phyloP scores from a whole-genome alignment of 352 stramenopile genomes.

The Peronospora belbahrii region DNA sequence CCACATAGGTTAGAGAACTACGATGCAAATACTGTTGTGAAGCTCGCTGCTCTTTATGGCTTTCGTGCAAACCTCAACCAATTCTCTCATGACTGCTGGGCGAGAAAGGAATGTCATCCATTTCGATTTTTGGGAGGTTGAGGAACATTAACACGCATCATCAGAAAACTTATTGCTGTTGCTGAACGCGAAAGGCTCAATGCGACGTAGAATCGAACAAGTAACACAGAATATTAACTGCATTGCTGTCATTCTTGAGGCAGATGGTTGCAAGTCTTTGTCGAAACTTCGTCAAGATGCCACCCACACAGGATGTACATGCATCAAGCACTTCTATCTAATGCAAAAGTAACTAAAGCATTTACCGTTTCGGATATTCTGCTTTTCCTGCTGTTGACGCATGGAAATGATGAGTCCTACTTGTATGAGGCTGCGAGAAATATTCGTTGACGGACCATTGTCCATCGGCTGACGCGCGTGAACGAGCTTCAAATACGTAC shows the following conservation, averaged over 20 bases:
- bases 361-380: neutral
- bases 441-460: slow-evolving; percentile 18
- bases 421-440: too few species aligned
- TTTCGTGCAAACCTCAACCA: neutral
- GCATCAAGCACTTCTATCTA: neutral
- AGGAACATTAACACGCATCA: neutral
- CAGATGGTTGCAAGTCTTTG: slow-evolving; percentile 1
- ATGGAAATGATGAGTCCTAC: neutral
- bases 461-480: slow-evolving; percentile 18
- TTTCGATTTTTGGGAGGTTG: neutral
- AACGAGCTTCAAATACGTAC: slow-evolving; percentile 12
- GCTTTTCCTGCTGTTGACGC: slow-evolving; percentile 9
- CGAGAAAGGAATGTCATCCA: too few species aligned
- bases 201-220: too few species aligned
- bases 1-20: neutral
- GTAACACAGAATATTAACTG: too few species aligned
- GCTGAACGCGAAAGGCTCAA: too few species aligned
- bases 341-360: neutral
- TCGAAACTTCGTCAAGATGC: slow-evolving; percentile 19
- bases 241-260: neutral
- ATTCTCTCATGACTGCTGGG: too few species aligned
- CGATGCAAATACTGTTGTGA: neutral
- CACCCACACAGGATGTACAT: slow-evolving; percentile 19
- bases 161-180: too few species aligned
- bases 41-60: neutral